Evolutionary conservation across 495 filamentous ascomycete species (phyloP), one percentile per base, ranked within the genome.

Genomic region (Annulohypoxylon moriforme): DNA sequence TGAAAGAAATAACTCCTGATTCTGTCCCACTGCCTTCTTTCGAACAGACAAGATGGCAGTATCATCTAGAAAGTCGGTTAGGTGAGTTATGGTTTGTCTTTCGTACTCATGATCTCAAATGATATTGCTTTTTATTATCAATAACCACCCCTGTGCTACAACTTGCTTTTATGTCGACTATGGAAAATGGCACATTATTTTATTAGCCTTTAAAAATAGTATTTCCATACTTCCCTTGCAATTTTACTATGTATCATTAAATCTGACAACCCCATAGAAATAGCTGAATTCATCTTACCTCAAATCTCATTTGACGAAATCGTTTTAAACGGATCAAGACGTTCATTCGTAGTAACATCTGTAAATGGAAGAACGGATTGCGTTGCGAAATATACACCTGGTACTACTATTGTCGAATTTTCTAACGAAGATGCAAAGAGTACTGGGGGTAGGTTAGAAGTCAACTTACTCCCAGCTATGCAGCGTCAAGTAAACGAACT

Each of bases 1-100:
- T 77, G 65, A 74, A 42, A 66, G 75, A 77, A 16, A 74, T 53
- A n/a, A 74, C 73, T 4, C 24, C 53, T 34, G 75, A 72, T 20
- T 31, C 68, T 16, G 55, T 33, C 13, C 70, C 62, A 9, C 56
- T 76, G 13, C 70, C 70, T 27, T 53, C 69, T 20, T 75, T 58
- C 9, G 89, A 91, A 34, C 81, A 79, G 60, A 73, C 80, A 18
- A 83, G 87, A 68, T 94, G 91, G 91, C 85, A 85, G 70, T 90
- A 89, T 85, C 83, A 84, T 72, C 73, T 92, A 46, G 84, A 88
- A 71, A 85, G 87, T 75, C 82, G 83, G 60, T 76, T 92, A 62
- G 77, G 82, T 79, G 83, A 78, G 82, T 79, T 67, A 14, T 22
- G 20, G 3, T 40, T 42, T 25, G 31, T 60, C 52, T n/a, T 38